A percentile compares a stretch with the other conserved stretches of the same genome.
Evolutionary conservation across 306 rosid species (phyloP).

Genomic region (Sicyos edulis): DNA sequence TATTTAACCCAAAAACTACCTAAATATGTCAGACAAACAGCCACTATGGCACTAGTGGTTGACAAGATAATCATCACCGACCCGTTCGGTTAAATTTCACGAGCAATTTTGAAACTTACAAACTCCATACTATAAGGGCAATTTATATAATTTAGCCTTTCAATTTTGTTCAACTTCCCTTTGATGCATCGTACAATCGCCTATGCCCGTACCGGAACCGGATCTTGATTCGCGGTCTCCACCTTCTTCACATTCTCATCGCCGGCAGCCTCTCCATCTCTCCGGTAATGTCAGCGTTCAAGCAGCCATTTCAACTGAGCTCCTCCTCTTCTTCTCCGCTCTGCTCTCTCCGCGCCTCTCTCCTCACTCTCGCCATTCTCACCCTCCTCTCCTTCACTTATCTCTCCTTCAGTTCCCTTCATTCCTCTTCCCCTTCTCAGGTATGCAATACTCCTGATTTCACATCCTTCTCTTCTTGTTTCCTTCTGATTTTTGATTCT

Average conservation of each 20-base stretch:
- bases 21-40: too few species aligned
- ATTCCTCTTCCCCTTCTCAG: constrained; percentile 37
- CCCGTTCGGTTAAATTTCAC: too few species aligned
- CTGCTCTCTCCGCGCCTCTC: constrained; percentile 59
- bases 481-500: not conserved
- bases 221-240: not conserved
- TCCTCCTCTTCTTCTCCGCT: constrained; percentile 26
- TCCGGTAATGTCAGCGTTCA: constrained; percentile 42
- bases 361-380: constrained; percentile 61
- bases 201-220: not conserved
- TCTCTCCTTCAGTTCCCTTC: constrained; percentile 53
- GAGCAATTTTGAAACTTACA: too few species aligned
- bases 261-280: not conserved
- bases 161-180: not conserved
- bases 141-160: too few species aligned
- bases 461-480: not conserved
- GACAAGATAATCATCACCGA: too few species aligned
- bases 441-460: constrained; percentile 22
- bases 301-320: constrained; percentile 40
- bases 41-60: too few species aligned
- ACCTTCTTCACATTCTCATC: not conserved
- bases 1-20: too few species aligned
- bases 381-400: constrained; percentile 66
- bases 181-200: not conserved
- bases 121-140: too few species aligned